Conservation (phyloP, 805 yeast species). For the Phaffomyces opuntiae region DNA sequence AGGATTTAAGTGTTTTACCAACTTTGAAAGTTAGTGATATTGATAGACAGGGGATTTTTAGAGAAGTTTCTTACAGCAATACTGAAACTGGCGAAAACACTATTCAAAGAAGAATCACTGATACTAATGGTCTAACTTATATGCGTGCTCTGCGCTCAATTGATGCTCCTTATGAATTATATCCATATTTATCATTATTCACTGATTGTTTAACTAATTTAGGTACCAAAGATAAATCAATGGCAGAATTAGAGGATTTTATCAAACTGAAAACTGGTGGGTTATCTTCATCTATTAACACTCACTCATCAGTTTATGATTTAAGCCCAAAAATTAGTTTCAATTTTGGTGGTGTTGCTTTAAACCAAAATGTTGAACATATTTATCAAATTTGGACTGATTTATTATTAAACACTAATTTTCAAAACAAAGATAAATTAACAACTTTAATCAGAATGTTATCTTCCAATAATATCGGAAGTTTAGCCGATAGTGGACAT, state of each 20-base stretch:
- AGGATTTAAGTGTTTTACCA: conserved; percentile 77
- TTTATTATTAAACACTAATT: conserved; percentile 62
- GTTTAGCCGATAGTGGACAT: conserved; percentile 85
- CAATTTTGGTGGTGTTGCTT: conserved; percentile 58
- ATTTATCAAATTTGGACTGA: conserved; percentile 64
- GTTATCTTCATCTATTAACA: conserved; percentile 51
- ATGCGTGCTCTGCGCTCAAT: conserved; percentile 60
- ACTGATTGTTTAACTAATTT: conserved; percentile 73
- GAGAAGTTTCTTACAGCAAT: conserved; percentile 24
- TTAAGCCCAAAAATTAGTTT: conserved; percentile 45
- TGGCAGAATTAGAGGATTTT: conserved; percentile 78
- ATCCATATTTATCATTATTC: conserved; percentile 71
- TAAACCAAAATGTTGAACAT: conserved; percentile 54
- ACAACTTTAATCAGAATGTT: conserved; percentile 64
- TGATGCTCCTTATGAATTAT: conserved; percentile 50
- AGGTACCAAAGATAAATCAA: conserved; percentile 68
- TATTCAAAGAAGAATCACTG: conserved; percentile 45
- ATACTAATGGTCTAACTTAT: conserved; percentile 79
- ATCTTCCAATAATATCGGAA: conserved; percentile 70
- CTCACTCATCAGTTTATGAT: conserved; percentile 50
- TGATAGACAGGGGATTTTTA: conserved; percentile 41
- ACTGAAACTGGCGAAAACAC: conserved; percentile 21
- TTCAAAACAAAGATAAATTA: conserved; percentile 60
- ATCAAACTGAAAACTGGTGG: conserved; percentile 86
- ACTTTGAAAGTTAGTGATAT: conserved; percentile 71